Base-by-base conservation (phyloP, 2,329 filamentous ascomycete species). In the Pseudogymnoascus sp. region DNA sequence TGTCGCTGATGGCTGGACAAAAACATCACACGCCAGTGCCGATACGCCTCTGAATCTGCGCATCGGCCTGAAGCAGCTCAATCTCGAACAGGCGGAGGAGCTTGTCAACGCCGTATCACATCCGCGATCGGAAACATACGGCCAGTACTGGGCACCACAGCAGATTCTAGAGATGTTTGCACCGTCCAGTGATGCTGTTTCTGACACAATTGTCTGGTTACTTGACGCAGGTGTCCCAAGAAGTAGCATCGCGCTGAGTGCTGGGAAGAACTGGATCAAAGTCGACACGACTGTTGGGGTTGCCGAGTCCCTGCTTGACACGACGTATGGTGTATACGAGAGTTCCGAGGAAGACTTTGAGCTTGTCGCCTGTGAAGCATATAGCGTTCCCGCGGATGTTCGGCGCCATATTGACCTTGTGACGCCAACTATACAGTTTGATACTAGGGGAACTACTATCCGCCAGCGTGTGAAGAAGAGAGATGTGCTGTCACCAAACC, bases 171-270 rank as follows among this genome's bases (percentile, higher is more conserved):
- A 77, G 9, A 77, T 74, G 60, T 82, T 81, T 71, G 74, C 78
- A 0, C 75, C 76, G 4, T 69, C 68, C 11, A 56, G 68, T 5
- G 78, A 82, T 43, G 74, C 80, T 4, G 77, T 85, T 2, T 74
- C 78, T 14, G 72, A 78, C 1, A 80, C 86, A 31, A 78, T 78
- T 68, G 68, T 75, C 7, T 87, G 84, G 84, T 76, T 87, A n/a
- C 71, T 76, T 18, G 70, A 73, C 4, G 77, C 79, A 21, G 85
- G 84, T 5, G 82, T 87, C 46, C 69, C 76, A 16, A 70, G 72
- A 2, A 74, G 75, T 2, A 77, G 81, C 3, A 76, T 86, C 46
- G 74, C 73, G 42, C 77, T 83, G 46, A 82, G 82, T 0, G 60
- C 63, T 18, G 67, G 64, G 3, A 61, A 62, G 18, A 67, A 63